Evolutionary conservation across 1,284 basidiomycete genomes (phyloP), one percentile per base, ranked within the genome.

Genomic region (Porodaedalea pini): DNA sequence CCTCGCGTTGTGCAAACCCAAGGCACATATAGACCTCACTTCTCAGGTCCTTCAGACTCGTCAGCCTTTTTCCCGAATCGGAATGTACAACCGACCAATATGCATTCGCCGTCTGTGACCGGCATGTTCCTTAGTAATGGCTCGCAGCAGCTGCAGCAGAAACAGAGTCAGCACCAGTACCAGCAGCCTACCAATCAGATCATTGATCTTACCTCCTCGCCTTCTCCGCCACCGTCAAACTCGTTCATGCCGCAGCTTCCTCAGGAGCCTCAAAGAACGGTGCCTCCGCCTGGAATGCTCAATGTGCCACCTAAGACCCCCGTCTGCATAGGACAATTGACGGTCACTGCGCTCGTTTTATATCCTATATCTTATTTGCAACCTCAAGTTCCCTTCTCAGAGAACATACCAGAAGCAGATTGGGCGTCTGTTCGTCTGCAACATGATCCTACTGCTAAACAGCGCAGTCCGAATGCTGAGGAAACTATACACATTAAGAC

Each of bases 271-370:
- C 50, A 63, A 61, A 27, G 58, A 65, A 51, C 44, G 69, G n/a
- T 10, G 61, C 69, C 25, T 50, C 52, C 51, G 25, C 13, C 68
- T 82, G 56, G 50, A 4, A 78, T 78, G 11, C 71, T 73, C 8
- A 81, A 87, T 53, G 70, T 89, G 21, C 77, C 85, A 10, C 85
- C 84, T 8, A 88, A 85, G 72, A 88, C 87, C 0, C 86, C 88
- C 11, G 82, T 96, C 47, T 96, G 94, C 69, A 94, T 97, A 57
- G 94, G 94, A 2, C 88, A 91, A 54, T 76, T 97, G 50, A 78
- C 80, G 41, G 86, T 87, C 7, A 89, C 87, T 13, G 92, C 91
- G 3, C 80, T 96, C 47, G 86, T 96, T 55, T 77, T 95, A 6
- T 94, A 94, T 71, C 93, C 92, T 2, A 81, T 88, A n/a, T 68